Evolutionary conservation across 2,329 filamentous ascomycete genomes (phyloP).

Genomic region (Thermomyces lanuginosus): DNA sequence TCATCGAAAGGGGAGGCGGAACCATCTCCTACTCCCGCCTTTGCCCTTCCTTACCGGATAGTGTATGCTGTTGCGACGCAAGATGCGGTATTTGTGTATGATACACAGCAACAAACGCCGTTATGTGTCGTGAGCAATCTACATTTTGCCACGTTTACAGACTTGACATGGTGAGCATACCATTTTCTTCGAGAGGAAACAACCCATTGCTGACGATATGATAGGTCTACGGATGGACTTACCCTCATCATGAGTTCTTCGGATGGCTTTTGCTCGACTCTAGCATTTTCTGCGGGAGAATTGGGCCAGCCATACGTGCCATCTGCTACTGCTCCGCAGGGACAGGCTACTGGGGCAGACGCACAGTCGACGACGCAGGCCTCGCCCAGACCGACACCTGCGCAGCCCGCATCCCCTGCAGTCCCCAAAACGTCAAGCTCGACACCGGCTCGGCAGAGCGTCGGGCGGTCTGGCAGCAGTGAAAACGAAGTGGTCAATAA

Average conservation of each 20-base stretch:
- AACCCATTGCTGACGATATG: constrained; percentile 11
- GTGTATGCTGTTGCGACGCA: constrained; percentile 95
- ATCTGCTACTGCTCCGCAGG: constrained; percentile 14
- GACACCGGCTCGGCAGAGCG: constrained; percentile 35
- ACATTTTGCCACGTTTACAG: constrained; percentile 93
- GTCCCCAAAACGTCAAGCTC: constrained; percentile 40
- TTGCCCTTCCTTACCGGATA: constrained; percentile 79
- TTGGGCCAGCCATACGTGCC: constrained; percentile 64
- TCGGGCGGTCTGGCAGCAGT: constrained; percentile 54
- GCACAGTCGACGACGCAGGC: constrained; percentile 42
- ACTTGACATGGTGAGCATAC: constrained; percentile 67
- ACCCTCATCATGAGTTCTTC: constrained; percentile 91
- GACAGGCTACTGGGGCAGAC: constrained; percentile 18
- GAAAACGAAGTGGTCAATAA: constrained; percentile 51
- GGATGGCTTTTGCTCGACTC: constrained; percentile 87
- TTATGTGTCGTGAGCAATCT: constrained; percentile 91
- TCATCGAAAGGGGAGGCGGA: constrained; percentile 32
- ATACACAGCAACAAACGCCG: constrained; percentile 90
- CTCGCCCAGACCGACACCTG: constrained; percentile 56
- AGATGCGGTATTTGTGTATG: constrained; percentile 85
- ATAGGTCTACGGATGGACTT: constrained; percentile 56
- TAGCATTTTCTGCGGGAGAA: constrained; percentile 71
- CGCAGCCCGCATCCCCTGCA: constrained; percentile 42
- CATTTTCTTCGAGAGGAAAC: constrained; percentile 2
- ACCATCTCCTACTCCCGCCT: constrained; percentile 40